Evolutionary conservation across 768 basidiomycete genomes (phyloP), one percentile per base, ranked within the genome.

Genomic region (Termitomyces sp.): DNA sequence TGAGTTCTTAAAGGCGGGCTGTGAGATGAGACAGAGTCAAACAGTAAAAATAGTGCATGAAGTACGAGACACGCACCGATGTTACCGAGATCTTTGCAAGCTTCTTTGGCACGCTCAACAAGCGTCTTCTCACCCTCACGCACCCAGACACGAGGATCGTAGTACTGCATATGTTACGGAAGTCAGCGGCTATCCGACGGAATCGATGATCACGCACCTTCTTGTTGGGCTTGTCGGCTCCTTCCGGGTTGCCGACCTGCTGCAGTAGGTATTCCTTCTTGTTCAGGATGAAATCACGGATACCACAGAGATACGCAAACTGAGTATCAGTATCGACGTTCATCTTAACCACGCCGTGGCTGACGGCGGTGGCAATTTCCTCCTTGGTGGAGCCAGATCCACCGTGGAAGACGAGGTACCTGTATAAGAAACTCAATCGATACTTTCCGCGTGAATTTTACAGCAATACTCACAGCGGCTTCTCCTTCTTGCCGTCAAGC

Each of bases 401-500:
- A 75, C 97, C 97, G 79, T 99, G 97, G 94, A 98, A 99, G 74
- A 98, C 97, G 61, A 98, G 91, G 86, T 89, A 98, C 65, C 93
- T 93, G 55, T 26, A 42, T 13, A 51, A 13, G 55, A 33, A 61
- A 62, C n/a, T 46, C 53, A 18, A 30, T 39, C 18, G 7, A 26
- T 1, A 9, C 1, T 24, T 13, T 26, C 50, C 16, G 13, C 36
- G n/a, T 2, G 26, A n/a, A n/a, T 8, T 52, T 27, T 27, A 36
- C 24, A 55, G 0, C 24, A 13, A n/a, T 10, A 76, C 91, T 70
- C 62, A 96, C 91, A 97, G 77, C 62, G 97, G 97, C 76, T 92
- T 86, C 69, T 81, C 73, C 59, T 76, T 71, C 63, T 81, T 78
- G 46, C 82, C 79, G 49, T 82, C 82, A 61, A 90, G 71, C 81